Conservation (phyloP, 2,329 filamentous ascomycete genomes). For the Trichoderma polysporum region DNA sequence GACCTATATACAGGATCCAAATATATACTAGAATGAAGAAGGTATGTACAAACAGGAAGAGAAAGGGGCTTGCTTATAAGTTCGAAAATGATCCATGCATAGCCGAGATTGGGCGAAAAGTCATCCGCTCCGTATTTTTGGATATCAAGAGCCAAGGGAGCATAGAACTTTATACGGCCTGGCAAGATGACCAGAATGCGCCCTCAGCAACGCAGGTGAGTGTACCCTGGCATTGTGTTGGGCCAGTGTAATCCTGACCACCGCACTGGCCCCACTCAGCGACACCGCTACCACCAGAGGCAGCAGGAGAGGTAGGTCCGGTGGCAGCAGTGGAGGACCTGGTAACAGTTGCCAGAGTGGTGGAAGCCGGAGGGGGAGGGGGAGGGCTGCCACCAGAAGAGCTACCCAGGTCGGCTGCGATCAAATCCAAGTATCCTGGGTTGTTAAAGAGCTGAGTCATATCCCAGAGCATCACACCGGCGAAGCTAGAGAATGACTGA, state of each 20-base stretch:
- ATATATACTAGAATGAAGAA: neutral
- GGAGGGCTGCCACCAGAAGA: neutral
- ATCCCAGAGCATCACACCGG: conserved; percentile 71
- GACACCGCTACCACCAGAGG: conserved; percentile 12
- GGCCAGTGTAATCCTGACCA: conserved; percentile 26
- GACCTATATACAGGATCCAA: neutral
- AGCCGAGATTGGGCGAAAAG: neutral
- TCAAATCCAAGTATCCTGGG: conserved; percentile 50
- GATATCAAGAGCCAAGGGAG: too few relatives aligned
- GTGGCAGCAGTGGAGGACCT: neutral
- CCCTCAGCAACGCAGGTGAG: conserved; percentile 23
- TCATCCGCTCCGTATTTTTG: neutral
- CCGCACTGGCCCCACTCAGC: conserved; percentile 30
- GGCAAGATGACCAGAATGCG: conserved; percentile 28
- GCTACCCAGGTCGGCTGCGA: conserved; percentile 38
- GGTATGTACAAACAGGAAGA: conserved; percentile 1
- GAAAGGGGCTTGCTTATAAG: neutral
- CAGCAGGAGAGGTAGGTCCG: neutral
- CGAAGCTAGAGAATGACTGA: conserved; percentile 58
- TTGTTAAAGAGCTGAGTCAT: conserved; percentile 60
- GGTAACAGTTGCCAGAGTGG: conserved; percentile 4
- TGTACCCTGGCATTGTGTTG: conserved; percentile 27
- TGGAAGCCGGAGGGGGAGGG: neutral
- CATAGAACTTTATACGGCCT: neutral
- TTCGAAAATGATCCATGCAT: neutral